Conservation (phyloP, 2,329 filamentous ascomycete genomes). For the Pseudogymnoascus sp. region DNA sequence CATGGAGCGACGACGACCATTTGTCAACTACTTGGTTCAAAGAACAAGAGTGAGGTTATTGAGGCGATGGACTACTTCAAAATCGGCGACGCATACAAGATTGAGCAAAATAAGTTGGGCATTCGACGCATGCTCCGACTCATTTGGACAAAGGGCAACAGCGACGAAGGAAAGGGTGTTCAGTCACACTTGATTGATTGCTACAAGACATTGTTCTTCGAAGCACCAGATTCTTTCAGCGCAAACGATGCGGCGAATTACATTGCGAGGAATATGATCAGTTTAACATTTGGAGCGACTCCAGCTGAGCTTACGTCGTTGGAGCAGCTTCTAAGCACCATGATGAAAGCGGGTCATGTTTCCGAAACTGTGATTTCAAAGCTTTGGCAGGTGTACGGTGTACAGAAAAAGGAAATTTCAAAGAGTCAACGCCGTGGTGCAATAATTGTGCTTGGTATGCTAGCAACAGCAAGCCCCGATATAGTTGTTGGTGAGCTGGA, state of each 20-base stretch:
- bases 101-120: slow-evolving; percentile 84
- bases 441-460: slow-evolving; percentile 95
- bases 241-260: slow-evolving; percentile 90
- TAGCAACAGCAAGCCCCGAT: slow-evolving; percentile 83
- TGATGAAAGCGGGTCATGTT: slow-evolving; percentile 91
- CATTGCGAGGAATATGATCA: slow-evolving; percentile 97
- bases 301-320: slow-evolving; percentile 91
- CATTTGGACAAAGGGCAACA: slow-evolving; percentile 99
- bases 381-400: slow-evolving; percentile 94
- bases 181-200: slow-evolving; percentile 95
- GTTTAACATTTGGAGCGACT: slow-evolving; percentile 89
- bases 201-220: slow-evolving; percentile 92
- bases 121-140: slow-evolving; percentile 92
- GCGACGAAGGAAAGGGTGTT: slow-evolving; percentile 95
- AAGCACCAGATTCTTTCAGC: slow-evolving; percentile 81
- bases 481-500: slow-evolving; percentile 95
- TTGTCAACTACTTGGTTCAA: slow-evolving; percentile 80
- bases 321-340: slow-evolving; percentile 88
- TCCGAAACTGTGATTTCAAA: slow-evolving; percentile 81
- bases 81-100: slow-evolving; percentile 88
- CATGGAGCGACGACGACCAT: slow-evolving; percentile 74
- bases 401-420: slow-evolving; percentile 89
- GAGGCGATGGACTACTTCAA: slow-evolving; percentile 99
- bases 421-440: slow-evolving; percentile 81
- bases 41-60: slow-evolving; percentile 97